Evolutionary conservation across 2,329 filamentous ascomycete species (phyloP).

Genomic region (Botryosphaeria dothidea): DNA sequence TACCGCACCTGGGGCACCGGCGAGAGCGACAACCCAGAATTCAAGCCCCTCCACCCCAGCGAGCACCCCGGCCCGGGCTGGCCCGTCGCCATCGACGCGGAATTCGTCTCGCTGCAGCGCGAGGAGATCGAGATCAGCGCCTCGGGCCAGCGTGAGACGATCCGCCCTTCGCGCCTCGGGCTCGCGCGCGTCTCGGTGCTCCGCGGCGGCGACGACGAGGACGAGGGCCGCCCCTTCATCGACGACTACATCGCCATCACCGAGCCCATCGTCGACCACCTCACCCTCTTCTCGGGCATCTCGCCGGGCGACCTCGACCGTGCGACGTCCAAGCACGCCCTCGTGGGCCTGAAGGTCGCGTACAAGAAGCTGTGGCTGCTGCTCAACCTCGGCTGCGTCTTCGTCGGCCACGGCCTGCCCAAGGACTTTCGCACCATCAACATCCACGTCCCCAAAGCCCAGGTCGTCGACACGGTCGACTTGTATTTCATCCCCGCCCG

Average conservation of each 20-base stretch:
- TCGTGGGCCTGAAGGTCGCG: conserved; percentile 83
- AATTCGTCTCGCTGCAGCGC: conserved; percentile 90
- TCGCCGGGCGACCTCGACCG: conserved; percentile 81
- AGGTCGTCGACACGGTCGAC: conserved; percentile 93
- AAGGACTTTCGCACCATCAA: conserved; percentile 98
- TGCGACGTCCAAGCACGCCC: conserved; percentile 73
- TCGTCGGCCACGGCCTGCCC: conserved; percentile 89
- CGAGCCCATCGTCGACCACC: conserved; percentile 90
- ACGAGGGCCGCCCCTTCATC: conserved; percentile 85
- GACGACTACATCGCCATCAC: conserved; percentile 95
- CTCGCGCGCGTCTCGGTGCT: conserved; percentile 92
- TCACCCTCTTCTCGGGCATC: conserved; percentile 93
- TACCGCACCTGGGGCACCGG: conserved; percentile 68
- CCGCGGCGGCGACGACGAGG: conserved; percentile 58
- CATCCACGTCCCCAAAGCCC: conserved; percentile 85
- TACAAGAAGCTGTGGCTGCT: conserved; percentile 99
- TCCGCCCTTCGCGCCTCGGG: conserved; percentile 85
- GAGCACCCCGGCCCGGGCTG: conserved; percentile 72
- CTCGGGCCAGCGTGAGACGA: conserved; percentile 87
- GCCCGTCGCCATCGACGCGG: conserved; percentile 88
- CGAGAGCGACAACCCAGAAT: conserved; percentile 53
- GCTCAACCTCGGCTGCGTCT: conserved; percentile 89
- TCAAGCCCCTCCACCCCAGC: conserved; percentile 57
- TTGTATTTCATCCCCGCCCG: conserved; percentile 82
- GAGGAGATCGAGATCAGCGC: conserved; percentile 96